Conservation (phyloP, 2,329 filamentous ascomycete genomes). For the Xylaria sp. region DNA sequence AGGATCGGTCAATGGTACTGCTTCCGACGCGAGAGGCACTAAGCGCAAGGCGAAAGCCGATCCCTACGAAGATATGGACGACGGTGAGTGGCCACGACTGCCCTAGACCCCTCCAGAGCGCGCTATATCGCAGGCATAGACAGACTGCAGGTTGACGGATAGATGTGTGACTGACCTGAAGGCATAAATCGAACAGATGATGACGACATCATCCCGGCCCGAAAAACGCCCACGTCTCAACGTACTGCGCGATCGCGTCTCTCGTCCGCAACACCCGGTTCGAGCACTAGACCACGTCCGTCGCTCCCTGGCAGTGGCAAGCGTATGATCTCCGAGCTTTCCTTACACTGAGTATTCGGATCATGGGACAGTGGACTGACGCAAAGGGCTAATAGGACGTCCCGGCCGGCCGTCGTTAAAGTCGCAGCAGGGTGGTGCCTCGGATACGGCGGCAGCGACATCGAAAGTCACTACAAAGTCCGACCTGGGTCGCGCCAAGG, state of each 20-base stretch:
- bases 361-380: slow-evolving; percentile 16
- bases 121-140: not conserved
- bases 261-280: slow-evolving; percentile 40
- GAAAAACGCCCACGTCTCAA: slow-evolving; percentile 29
- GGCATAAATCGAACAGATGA: slow-evolving; percentile 15
- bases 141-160: too few relatives aligned
- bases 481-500: slow-evolving; percentile 37
- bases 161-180: slow-evolving; percentile 7
- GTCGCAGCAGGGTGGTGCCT: slow-evolving; percentile 27
- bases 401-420: slow-evolving; percentile 37
- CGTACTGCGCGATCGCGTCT: slow-evolving; percentile 40
- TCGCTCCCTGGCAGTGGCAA: slow-evolving; percentile 35
- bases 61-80: slow-evolving; percentile 44
- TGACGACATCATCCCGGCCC: slow-evolving; percentile 38
- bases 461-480: slow-evolving; percentile 35
- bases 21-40: slow-evolving; percentile 36
- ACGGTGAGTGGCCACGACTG: slow-evolving; percentile 37
- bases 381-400: slow-evolving; percentile 38
- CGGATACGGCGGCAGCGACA: slow-evolving; percentile 14
- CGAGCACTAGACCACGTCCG: slow-evolving; percentile 35
- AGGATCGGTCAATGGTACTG: slow-evolving; percentile 26
- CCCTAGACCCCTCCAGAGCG: too few relatives aligned
- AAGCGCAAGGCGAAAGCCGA: slow-evolving; percentile 47
- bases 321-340: slow-evolving; percentile 32
- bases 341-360: not conserved